phyloP scores from a whole-genome alignment of 768 basidiomycete genomes.

The Tubosaeta sp. region DNA sequence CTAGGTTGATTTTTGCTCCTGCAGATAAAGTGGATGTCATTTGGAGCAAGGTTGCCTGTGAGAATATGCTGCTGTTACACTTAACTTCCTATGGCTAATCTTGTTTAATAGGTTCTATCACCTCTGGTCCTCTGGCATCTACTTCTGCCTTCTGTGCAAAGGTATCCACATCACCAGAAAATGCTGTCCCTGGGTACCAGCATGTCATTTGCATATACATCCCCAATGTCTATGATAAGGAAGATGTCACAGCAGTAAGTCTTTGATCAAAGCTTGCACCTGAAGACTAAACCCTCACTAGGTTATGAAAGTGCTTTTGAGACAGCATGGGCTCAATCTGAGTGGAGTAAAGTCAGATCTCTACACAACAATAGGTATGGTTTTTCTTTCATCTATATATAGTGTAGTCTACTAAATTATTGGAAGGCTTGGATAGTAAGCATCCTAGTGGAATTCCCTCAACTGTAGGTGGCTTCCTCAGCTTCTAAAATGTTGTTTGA shows the following conservation, averaged over 20 bases:
- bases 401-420: not conserved
- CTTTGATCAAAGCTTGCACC: not conserved
- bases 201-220: constrained; percentile 72
- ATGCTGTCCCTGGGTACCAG: constrained; percentile 45
- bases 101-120: constrained; percentile 49
- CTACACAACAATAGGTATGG: constrained; percentile 57
- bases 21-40: constrained; percentile 59
- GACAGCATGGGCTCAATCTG: constrained; percentile 60
- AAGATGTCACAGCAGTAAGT: constrained; percentile 49
- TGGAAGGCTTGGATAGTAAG: constrained; percentile 69
- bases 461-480: constrained; percentile 42
- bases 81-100: not conserved
- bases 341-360: constrained; percentile 70
- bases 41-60: constrained; percentile 62
- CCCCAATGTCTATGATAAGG: constrained; percentile 67
- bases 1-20: constrained; percentile 64
- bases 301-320: constrained; percentile 67
- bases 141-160: constrained; percentile 58
- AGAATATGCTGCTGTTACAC: constrained; percentile 14
- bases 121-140: constrained; percentile 56
- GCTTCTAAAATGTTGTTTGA: not conserved
- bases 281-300: constrained; percentile 5
- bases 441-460: constrained; percentile 69
- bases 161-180: constrained; percentile 58
- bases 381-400: not conserved